phyloP scores from a whole-genome alignment of 345 rosid genomes.

The Corymbia maculata region DNA sequence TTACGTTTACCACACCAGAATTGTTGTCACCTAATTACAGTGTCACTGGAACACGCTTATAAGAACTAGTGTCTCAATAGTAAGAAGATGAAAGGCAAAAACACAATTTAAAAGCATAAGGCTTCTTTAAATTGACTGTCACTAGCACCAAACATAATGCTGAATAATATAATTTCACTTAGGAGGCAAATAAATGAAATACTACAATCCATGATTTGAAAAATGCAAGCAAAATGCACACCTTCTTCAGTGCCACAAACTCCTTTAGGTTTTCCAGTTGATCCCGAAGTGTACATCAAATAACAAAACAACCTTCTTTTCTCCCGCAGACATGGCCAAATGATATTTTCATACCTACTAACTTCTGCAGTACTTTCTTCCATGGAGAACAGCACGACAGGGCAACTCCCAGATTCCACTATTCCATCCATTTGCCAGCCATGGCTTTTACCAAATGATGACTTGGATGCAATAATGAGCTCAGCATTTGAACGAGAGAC shows the following conservation, averaged over 20 bases:
- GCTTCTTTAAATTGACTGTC: background rate
- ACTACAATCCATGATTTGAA: background rate
- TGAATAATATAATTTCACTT: background rate
- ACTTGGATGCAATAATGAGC: slow-evolving; percentile 42
- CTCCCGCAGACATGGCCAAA: slow-evolving; percentile 50
- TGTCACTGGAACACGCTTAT: background rate
- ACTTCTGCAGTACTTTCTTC: slow-evolving; percentile 16
- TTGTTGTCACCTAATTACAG: background rate
- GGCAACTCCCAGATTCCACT: slow-evolving; percentile 21
- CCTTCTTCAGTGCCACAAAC: slow-evolving; percentile 92
- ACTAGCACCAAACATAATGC: background rate
- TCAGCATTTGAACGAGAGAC: slow-evolving; percentile 35
- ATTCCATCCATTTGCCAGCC: slow-evolving; percentile 38
- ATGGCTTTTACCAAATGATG: slow-evolving; percentile 30
- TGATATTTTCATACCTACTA: background rate
- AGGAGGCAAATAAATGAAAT: background rate
- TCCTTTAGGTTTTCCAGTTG: slow-evolving; percentile 88
- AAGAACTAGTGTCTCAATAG: background rate
- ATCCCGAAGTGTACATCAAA: slow-evolving; percentile 90
- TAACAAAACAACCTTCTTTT: slow-evolving; percentile 55
- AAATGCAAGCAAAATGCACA: slow-evolving; percentile 4
- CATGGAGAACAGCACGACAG: slow-evolving; percentile 39
- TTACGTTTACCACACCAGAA: background rate
- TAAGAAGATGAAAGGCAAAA: background rate
- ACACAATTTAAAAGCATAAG: background rate